These are phyloP conservation scores for Beauveria bassiana DNA, from an alignment of 2,329 filamentous ascomycete genomes.

Conservation along the genomic window DNA sequence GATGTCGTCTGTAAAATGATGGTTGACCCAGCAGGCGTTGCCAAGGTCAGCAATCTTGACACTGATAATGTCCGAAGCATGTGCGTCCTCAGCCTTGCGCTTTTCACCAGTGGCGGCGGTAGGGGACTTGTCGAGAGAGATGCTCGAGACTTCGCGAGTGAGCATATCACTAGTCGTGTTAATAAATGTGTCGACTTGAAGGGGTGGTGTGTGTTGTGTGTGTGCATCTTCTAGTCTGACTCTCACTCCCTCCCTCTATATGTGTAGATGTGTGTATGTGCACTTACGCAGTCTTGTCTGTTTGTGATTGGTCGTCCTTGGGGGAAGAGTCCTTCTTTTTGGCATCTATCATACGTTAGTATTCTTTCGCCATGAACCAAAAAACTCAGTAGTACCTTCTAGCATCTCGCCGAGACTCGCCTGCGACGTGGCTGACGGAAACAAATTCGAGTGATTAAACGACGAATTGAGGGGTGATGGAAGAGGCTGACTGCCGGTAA, in stretches of 20 bases:
- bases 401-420: constrained; percentile 79
- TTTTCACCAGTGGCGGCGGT: constrained; percentile 53
- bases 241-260: neutral
- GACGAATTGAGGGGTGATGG: constrained; percentile 89
- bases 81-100: constrained; percentile 50
- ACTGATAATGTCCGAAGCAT: constrained; percentile 69
- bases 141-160: constrained; percentile 87
- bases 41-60: constrained; percentile 98
- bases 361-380: too few species aligned
- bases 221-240: neutral
- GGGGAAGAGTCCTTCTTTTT: constrained; percentile 36
- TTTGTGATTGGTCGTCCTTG: constrained; percentile 66
- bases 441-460: constrained; percentile 75
- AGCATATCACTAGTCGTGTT: constrained; percentile 62
- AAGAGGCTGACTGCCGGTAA: constrained; percentile 92
- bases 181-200: neutral
- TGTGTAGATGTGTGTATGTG: neutral
- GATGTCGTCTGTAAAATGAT: constrained; percentile 99
- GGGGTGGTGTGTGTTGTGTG: neutral
- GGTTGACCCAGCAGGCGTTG: constrained; percentile 97
- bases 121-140: constrained; percentile 74
- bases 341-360: constrained; percentile 20
- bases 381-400: constrained; percentile 56
- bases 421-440: constrained; percentile 53
- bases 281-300: constrained; percentile 89